Base-by-base conservation (phyloP, 2,329 filamentous ascomycete species). In the Ceratocystis smalleyi region DNA sequence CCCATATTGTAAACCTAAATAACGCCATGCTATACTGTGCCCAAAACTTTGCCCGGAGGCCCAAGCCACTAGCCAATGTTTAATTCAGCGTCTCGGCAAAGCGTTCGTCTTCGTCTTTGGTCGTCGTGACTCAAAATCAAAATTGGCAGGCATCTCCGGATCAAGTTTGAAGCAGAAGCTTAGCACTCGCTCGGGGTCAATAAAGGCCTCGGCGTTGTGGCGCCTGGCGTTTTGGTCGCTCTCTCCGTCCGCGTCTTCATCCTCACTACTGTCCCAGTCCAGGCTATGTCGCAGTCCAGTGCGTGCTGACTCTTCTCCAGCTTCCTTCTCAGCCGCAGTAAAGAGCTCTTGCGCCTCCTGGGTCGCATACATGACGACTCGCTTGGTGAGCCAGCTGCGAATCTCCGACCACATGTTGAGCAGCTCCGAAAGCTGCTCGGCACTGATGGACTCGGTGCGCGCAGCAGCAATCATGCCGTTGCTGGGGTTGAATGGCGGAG, bases 261-360 rank as follows among this genome's bases (percentile, higher is more conserved):
- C 81, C 0, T 78, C 77, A 0, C 77, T 75, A 0, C 77, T 75
- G 0, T 79, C 77, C 24, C 80, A 78, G 60, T 80, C 78, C 12
- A 83, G 69, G 2, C 73, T 77, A 68, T 82, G 79, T 71, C 74
- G 79, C 71, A 94, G 73, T 0, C 89, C 89, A 0, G 88, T 92
- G 45, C 84, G 79, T 57, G 91, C 86, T 69, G 83, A 86, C 70
- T 87, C 81, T 10, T 86, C 73, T 5, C 88, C 89, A 66, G 72
- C 68, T 66, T 81, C 83, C 62, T 81, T 79, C 76, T 94, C 89
- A 69, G 86, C 85, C 2, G 82, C 77, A 1, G 88, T 92, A 72
- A 84, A 94, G 65, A 85, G 79, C 64, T 87, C 85, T n/a, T 71
- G 71, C 0, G 77, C 77, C 68, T 77, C 76, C 24, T 77, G 76